phyloP scores from a whole-genome alignment of 257 asterid genomes.

The Capsicum rhomboideum region DNA sequence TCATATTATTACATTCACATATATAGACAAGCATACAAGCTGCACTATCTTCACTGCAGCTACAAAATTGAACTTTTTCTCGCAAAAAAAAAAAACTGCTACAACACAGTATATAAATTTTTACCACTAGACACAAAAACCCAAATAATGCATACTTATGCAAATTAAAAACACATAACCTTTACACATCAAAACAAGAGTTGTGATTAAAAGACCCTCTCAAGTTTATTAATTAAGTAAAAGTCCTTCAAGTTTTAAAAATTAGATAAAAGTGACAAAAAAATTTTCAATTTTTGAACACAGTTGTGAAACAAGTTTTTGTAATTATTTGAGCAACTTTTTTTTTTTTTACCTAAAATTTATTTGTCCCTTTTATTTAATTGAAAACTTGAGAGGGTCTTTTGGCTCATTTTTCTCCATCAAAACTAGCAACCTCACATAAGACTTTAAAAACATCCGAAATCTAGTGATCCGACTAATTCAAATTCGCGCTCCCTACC shows the following conservation, averaged over 20 bases:
- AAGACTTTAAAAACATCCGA: not conserved
- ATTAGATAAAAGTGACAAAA: too few species aligned
- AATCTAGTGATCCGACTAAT: not conserved
- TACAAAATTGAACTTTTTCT: not conserved
- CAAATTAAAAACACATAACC: not conserved
- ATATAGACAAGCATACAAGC: not conserved
- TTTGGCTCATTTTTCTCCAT: too few species aligned
- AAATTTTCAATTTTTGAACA: too few species aligned
- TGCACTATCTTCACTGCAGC: not conserved
- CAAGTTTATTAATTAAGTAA: too few species aligned
- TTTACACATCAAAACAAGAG: not conserved
- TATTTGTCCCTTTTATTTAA: too few species aligned
- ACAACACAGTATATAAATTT: not conserved
- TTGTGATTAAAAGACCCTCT: too few species aligned
- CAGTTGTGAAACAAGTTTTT: too few species aligned
- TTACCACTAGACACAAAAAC: not conserved
- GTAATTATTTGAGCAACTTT: too few species aligned
- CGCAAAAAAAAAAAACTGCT: too few species aligned
- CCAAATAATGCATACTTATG: not conserved
- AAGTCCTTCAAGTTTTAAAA: too few species aligned
- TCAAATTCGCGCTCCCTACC: not conserved
- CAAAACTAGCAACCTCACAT: not conserved
- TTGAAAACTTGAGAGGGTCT: too few species aligned
- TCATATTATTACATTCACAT: not conserved
- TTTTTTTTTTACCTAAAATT: too few species aligned